Conservation (phyloP, 371 early-diverging fungal species). For the Zychaea mexicana region DNA sequence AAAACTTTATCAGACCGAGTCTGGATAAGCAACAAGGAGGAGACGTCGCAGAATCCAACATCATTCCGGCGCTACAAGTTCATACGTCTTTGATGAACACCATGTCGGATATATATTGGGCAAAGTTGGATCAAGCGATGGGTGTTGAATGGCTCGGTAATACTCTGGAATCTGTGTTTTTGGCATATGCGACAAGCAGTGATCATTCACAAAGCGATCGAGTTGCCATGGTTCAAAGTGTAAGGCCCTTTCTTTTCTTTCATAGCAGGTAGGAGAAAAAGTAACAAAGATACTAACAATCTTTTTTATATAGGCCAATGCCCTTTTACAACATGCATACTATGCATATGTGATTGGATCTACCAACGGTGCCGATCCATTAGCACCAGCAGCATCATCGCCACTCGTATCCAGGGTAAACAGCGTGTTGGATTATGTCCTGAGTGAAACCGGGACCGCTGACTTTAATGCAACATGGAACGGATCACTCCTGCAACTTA, state of each 20-base stretch:
- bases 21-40: constrained; percentile 18
- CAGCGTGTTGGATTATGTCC: constrained; percentile 26
- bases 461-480: constrained; percentile 33
- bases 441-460: constrained; percentile 1
- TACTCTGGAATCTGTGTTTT: background rate
- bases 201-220: constrained; percentile 2
- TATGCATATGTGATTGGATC: constrained; percentile 13
- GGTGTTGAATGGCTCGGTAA: constrained; percentile 19
- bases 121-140: constrained; percentile 11
- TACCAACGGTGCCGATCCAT: background rate
- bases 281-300: background rate
- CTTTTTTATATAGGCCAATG: constrained; percentile 25
- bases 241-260: constrained; percentile 4
- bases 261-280: background rate
- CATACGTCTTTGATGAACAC: constrained; percentile 48
- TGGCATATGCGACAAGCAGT: background rate
- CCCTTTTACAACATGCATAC: constrained; percentile 40
- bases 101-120: constrained; percentile 47
- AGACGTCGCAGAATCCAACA: constrained; percentile 3
- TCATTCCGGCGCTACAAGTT: constrained; percentile 52
- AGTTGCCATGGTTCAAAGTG: constrained; percentile 14
- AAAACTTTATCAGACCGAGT: constrained; percentile 29
- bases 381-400: background rate
- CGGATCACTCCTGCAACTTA: constrained; percentile 37
- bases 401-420: constrained; percentile 16